Evolutionary conservation across 2,329 filamentous ascomycete species (phyloP), one percentile per base, ranked within the genome.

Genomic region (Verticillium zaregamsianum): DNA sequence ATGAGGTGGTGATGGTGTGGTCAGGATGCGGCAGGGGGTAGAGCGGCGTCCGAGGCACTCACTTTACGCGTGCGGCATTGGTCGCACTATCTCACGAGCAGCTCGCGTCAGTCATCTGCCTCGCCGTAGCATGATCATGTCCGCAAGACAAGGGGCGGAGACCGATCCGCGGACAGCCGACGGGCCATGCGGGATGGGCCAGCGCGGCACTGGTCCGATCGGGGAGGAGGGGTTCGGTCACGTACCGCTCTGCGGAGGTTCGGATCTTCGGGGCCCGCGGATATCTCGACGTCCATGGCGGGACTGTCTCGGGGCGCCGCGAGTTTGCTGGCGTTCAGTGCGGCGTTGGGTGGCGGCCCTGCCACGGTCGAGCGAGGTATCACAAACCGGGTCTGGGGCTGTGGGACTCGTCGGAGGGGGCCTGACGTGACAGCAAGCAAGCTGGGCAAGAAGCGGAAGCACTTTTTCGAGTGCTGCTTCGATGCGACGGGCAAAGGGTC

Each of bases 1-100:
- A 35, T 11, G 33, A 35, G 33, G 9, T 2, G 7, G 55, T 23
- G 14, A 35, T 61, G 49, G 58, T 59, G 58, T 20, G 39, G 55
- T 49, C 55, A 58, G 40, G 28, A 66, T 35, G 33, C 32, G n/a
- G 17, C 56, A 20, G n/a, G 49, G 61, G 31, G n/a, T 62, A 69
- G 72, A n/a, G 9, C 39, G 5, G 37, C 28, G 14, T 35, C 33
- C 3, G n/a, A 23, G 23, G 28, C 28, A 25, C 45, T 52, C 70
- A 79, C 76, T 72, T 79, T 79, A 66, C 75, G 73, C 33, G 72
- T 66, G 17, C 76, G 76, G 60, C 76, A 79, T 70, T 80, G 78
- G 66, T 81, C 78, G 69, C 79, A 81, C 79, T 81, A 66, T 58
- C 58, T 25, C 57, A 59, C 25, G 49, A 5, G 17, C 28, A 61